These are phyloP conservation scores for Saccharomyces uvarum DNA, from an alignment of 1,139 yeast species.

Conservation along the genomic window DNA sequence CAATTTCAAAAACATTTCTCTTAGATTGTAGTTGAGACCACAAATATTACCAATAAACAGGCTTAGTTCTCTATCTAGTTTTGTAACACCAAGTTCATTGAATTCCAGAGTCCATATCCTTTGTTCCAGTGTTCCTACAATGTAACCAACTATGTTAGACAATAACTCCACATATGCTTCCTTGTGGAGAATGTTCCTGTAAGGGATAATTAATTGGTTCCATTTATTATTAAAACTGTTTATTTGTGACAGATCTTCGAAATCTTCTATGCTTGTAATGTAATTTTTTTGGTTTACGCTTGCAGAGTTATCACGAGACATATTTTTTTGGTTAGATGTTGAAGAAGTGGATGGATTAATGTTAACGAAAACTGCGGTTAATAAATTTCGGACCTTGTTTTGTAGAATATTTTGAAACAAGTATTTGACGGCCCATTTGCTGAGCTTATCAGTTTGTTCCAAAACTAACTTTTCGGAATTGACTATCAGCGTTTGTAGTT, in stretches of 20 bases:
- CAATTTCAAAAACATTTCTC: conserved; percentile 71
- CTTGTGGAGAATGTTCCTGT: conserved; percentile 49
- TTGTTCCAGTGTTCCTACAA: conserved; percentile 52
- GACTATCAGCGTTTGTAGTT: conserved; percentile 38
- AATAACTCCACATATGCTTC: conserved; percentile 45
- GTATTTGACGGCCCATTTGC: conserved; percentile 26
- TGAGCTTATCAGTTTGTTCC: conserved; percentile 23
- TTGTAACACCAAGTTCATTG: conserved; percentile 77
- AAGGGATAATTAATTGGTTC: conserved; percentile 60
- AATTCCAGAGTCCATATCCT: conserved; percentile 61
- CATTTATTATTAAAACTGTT: conserved; percentile 53
- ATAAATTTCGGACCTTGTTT: conserved; percentile 19
- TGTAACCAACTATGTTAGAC: conserved; percentile 42
- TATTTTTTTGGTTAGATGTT: neutral
- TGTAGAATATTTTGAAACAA: conserved; percentile 25
- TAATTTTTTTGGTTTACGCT: conserved; percentile 18
- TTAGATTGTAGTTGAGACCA: conserved; percentile 56
- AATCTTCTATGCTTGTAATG: conserved; percentile 29
- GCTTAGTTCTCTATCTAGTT: conserved; percentile 76
- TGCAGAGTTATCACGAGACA: neutral
- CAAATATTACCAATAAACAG: conserved; percentile 59
- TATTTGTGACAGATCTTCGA: conserved; percentile 33
- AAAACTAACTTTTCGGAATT: conserved; percentile 17
- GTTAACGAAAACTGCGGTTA: conserved; percentile 18
- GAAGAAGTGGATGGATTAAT: conserved; percentile 1